Percentiles rank a stretch among this genome's conserved stretches.
These are phyloP conservation scores for Immersiporthe knoxdaviesiana DNA, from an alignment of 2,329 filamentous ascomycete genomes.

Conservation along the genomic window DNA sequence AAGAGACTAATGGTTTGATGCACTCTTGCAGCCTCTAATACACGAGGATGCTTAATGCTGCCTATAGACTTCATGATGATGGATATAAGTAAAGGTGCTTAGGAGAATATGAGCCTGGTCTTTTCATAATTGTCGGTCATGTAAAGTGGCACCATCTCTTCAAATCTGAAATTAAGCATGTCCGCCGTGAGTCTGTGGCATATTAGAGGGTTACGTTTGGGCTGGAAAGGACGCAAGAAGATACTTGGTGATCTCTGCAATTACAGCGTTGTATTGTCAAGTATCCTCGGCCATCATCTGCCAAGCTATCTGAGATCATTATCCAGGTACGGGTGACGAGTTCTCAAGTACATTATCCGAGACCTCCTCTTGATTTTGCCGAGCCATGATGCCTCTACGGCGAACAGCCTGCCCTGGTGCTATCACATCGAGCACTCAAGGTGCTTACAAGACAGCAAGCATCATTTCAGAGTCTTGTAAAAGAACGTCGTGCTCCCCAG, in stretches of 20 bases:
- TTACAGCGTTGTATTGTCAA: not conserved
- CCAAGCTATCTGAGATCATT: not conserved
- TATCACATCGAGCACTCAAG: conserved; percentile 5
- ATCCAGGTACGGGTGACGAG: no score
- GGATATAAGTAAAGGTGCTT: no score
- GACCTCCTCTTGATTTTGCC: not conserved
- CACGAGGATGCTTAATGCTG: no score
- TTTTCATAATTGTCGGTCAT: no score
- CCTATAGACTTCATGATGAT: no score
- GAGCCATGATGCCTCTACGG: not conserved
- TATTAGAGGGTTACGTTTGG: not conserved
- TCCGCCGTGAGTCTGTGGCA: not conserved
- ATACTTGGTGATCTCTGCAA: not conserved
- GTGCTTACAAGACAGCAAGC: not conserved
- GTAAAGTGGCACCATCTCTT: no score
- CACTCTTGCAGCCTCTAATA: no score
- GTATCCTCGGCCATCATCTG: not conserved
- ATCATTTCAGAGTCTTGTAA: conserved; percentile 27
- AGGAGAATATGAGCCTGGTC: no score
- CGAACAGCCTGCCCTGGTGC: conserved; percentile 14
- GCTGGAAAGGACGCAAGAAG: not conserved
- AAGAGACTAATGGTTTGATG: no score
- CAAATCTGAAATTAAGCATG: no score
- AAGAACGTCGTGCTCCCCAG: conserved; percentile 33
- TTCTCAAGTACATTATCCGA: not conserved